These are phyloP conservation scores for Lagerstroemia speciosa DNA, from an alignment of 345 rosid species.

Conservation along the genomic window DNA sequence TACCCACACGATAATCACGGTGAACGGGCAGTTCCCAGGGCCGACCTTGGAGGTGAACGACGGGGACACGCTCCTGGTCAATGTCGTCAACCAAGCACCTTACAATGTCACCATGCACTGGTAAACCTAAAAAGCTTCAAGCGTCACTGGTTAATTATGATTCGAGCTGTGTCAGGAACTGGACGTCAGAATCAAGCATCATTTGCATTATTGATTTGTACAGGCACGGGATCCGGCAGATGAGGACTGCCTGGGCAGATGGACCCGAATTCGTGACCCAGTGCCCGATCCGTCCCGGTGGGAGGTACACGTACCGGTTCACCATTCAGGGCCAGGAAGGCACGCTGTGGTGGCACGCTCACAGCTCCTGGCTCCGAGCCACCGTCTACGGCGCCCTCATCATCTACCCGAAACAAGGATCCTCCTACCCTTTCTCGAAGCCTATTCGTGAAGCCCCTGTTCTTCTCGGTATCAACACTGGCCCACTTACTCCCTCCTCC, in stretches of 20 bases:
- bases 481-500: not conserved
- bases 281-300: conserved; percentile 82
- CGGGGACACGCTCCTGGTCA: conserved; percentile 63
- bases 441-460: conserved; percentile 58
- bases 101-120: conserved; percentile 84
- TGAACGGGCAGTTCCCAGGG: conserved; percentile 83
- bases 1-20: conserved; percentile 54
- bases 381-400: conserved; percentile 85
- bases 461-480: conserved; percentile 45
- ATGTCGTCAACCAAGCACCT: conserved; percentile 47
- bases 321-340: conserved; percentile 82
- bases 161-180: no score
- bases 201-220: not conserved
- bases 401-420: conserved; percentile 49
- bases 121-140: conserved; percentile 19
- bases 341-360: conserved; percentile 97
- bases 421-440: conserved; percentile 57
- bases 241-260: conserved; percentile 85
- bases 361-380: conserved; percentile 93
- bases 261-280: conserved; percentile 92
- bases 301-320: conserved; percentile 71
- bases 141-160: no score
- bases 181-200: no score
- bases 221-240: conserved; percentile 85
- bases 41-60: conserved; percentile 66